Conservation (phyloP, 169 alveolate genomes). For the Cryptosporidium bovis region DNA sequence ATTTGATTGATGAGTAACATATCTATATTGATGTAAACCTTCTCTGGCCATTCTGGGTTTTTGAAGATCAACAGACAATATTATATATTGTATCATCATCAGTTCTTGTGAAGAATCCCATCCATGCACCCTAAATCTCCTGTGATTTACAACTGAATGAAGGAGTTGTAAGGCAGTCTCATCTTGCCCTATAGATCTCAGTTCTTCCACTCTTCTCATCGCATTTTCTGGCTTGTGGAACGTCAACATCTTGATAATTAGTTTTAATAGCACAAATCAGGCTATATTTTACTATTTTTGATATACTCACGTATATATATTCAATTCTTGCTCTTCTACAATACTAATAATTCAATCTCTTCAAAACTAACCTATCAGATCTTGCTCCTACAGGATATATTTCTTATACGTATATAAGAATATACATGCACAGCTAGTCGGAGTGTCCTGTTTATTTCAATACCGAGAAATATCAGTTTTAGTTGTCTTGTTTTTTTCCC, state of each 20-base stretch:
- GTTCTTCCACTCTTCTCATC: slow-evolving; percentile 90
- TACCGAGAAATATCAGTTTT: no score
- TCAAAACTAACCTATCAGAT: no score
- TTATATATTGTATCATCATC: slow-evolving; percentile 89
- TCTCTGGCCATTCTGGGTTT: slow-evolving; percentile 90
- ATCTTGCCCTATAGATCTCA: slow-evolving; percentile 89
- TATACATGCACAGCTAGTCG: no score
- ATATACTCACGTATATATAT: no score
- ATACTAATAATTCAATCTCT: no score
- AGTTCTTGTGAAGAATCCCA: slow-evolving; percentile 92
- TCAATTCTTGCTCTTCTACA: no score
- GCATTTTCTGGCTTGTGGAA: slow-evolving; percentile 93
- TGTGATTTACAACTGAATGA: slow-evolving; percentile 89
- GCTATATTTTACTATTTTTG: no score
- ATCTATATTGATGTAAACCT: slow-evolving; percentile 90
- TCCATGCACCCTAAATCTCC: slow-evolving; percentile 87
- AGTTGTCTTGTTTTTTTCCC: no score
- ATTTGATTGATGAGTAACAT: slow-evolving; percentile 90
- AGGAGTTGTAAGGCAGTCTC: slow-evolving; percentile 89
- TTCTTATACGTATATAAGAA: no score
- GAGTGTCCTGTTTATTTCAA: no score
- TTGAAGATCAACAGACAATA: slow-evolving; percentile 88
- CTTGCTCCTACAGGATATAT: no score
- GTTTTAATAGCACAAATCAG: neutral
- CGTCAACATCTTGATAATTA: slow-evolving; percentile 78